These are phyloP conservation scores for Gaillardinia entomophila DNA, from an alignment of 805 yeast genomes.

Conservation along the genomic window DNA sequence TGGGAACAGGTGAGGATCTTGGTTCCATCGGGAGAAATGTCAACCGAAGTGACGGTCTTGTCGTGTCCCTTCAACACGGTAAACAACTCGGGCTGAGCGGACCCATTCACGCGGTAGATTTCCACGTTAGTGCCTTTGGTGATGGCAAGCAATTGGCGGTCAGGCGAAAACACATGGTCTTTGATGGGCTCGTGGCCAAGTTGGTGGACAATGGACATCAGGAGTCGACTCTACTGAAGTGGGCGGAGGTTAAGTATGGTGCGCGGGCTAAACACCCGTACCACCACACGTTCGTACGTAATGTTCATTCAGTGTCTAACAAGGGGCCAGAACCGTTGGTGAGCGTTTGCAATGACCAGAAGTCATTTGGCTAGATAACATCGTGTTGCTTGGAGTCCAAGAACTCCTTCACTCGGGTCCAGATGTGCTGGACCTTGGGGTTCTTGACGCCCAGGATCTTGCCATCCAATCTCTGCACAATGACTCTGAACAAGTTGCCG, in stretches of 20 bases:
- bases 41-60: constrained; percentile 91
- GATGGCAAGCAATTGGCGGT: constrained; percentile 61
- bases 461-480: constrained; percentile 40
- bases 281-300: too few species aligned
- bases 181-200: constrained; percentile 83
- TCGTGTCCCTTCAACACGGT: constrained; percentile 79
- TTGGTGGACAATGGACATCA: constrained; percentile 42
- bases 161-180: constrained; percentile 83
- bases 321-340: too few species aligned
- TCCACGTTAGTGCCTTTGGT: constrained; percentile 76
- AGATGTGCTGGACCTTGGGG: constrained; percentile 31
- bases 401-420: constrained; percentile 29
- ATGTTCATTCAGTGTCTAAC: too few species aligned
- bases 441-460: constrained; percentile 38
- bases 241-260: too few species aligned
- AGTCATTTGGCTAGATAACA: too few species aligned
- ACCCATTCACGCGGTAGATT: constrained; percentile 50
- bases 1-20: constrained; percentile 95
- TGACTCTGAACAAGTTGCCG: constrained; percentile 34
- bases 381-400: constrained; percentile 20
- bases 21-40: constrained; percentile 73
- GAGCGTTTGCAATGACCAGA: too few species aligned
- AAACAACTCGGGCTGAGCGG: constrained; percentile 51
- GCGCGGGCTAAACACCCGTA: too few species aligned
- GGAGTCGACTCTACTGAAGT: constrained; percentile 24